A percentile compares a stretch with the other conserved stretches of the same genome.
These are phyloP conservation scores for Sophora flavescens DNA, from an alignment of 306 rosid genomes.

Conservation along the genomic window DNA sequence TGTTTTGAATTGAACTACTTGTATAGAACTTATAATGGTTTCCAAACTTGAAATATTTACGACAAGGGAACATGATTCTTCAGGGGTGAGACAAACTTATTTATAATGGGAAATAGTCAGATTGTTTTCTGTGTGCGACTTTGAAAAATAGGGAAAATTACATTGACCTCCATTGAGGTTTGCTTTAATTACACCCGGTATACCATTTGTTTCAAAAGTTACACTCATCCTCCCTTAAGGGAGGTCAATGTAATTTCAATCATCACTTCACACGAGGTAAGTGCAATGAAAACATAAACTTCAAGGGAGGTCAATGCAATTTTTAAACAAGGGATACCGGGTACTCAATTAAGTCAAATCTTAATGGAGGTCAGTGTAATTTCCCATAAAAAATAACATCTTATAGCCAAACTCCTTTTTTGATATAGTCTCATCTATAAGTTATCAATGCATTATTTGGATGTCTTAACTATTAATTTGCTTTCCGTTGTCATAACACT, in stretches of 20 bases:
- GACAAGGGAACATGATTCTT: constrained; percentile 6
- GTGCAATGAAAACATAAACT: too few relatives aligned
- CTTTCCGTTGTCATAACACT: background rate
- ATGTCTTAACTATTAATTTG: background rate
- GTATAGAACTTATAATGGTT: constrained; percentile 20
- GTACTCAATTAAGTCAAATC: too few relatives aligned
- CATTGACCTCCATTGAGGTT: too few relatives aligned
- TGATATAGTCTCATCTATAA: background rate
- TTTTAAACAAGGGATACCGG: too few relatives aligned
- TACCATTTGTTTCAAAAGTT: too few relatives aligned
- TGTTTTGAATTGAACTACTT: background rate
- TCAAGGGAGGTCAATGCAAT: too few relatives aligned
- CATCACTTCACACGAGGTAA: too few relatives aligned
- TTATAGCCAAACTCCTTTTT: background rate
- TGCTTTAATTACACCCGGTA: too few relatives aligned
- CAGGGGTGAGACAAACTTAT: background rate
- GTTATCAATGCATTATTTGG: constrained; percentile 16
- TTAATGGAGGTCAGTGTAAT: too few relatives aligned
- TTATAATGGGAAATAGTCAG: constrained; percentile 4
- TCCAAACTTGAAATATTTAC: constrained; percentile 12
- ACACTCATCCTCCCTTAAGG: too few relatives aligned
- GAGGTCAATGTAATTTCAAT: too few relatives aligned
- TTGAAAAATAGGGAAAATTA: background rate
- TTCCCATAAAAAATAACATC: background rate
- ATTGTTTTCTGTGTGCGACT: constrained; percentile 1